phyloP scores from a whole-genome alignment of 2,329 filamentous ascomycete species.

The Fusarium sambucinum region DNA sequence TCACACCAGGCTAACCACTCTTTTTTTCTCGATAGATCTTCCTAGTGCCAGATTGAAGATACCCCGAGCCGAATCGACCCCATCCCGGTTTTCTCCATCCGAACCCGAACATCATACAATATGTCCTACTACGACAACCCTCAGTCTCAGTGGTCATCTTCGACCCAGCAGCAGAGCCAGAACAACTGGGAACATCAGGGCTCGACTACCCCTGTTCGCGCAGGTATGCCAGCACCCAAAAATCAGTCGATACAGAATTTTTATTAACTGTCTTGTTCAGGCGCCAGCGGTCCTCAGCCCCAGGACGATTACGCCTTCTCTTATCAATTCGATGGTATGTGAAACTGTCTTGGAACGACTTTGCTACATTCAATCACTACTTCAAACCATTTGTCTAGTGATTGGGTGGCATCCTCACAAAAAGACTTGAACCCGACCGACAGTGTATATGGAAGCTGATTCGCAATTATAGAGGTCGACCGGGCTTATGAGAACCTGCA shows the following conservation, averaged over 20 bases:
- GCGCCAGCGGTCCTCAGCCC: constrained; percentile 79
- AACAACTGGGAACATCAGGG: constrained; percentile 63
- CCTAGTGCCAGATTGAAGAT: constrained; percentile 30
- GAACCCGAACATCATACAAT: constrained; percentile 36
- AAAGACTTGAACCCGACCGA: not conserved
- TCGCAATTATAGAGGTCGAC: constrained; percentile 80
- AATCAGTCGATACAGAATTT: not conserved
- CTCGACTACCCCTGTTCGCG: constrained; percentile 56
- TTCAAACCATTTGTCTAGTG: not conserved
- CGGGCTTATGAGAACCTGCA: constrained; percentile 94
- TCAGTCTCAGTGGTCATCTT: constrained; percentile 57
- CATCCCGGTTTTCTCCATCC: constrained; percentile 37
- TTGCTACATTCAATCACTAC: not conserved
- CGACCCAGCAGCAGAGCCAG: constrained; percentile 39
- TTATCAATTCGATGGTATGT: constrained; percentile 90
- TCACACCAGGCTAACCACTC: constrained; percentile 34
- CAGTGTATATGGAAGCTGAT: constrained; percentile 33
- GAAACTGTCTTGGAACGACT: not conserved
- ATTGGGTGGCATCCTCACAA: not conserved
- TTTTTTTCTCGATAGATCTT: constrained; percentile 26
- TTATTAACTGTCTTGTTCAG: constrained; percentile 56
- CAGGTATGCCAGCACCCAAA: constrained; percentile 49
- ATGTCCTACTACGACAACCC: constrained; percentile 63
- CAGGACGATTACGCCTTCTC: constrained; percentile 85
- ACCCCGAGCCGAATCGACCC: constrained; percentile 18